phyloP scores from a whole-genome alignment of 2,329 filamentous ascomycete species.

The Fonsecaea erecta region DNA sequence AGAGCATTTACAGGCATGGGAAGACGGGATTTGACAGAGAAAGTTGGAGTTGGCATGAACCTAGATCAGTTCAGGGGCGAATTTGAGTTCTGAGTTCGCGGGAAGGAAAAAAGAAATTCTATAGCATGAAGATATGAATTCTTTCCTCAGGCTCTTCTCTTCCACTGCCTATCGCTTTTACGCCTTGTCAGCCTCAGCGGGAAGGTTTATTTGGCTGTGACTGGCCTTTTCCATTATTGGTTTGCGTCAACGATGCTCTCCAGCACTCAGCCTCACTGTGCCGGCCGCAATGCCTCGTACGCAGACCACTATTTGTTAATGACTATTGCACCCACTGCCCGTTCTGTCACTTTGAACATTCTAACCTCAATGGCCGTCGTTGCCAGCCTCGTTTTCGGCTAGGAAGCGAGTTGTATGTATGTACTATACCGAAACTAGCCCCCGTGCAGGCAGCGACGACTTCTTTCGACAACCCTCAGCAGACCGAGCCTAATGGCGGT shows the following conservation, averaged over 20 bases:
- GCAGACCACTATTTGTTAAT: no score
- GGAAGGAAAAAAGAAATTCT: not conserved
- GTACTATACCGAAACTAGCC: not conserved
- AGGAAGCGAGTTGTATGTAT: not conserved
- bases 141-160: not conserved
- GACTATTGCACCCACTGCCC: no score
- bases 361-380: not conserved
- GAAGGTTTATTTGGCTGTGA: no score
- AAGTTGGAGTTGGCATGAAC: conserved; percentile 87
- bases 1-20: conserved; percentile 98
- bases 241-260: no score
- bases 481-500: not conserved
- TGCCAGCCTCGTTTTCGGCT: not conserved
- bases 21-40: conserved; percentile 81
- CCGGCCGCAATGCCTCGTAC: no score
- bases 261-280: no score
- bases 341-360: no score
- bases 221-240: no score
- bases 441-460: not conserved
- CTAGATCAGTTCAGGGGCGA: conserved; percentile 85
- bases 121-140: conserved; percentile 12
- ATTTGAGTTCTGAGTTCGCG: conserved; percentile 87
- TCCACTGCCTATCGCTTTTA: not conserved
- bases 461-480: not conserved
- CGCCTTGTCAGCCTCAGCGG: not conserved